These are phyloP conservation scores for Drechmeria coniospora DNA, from an alignment of 2,329 filamentous ascomycete genomes.

Conservation along the genomic window DNA sequence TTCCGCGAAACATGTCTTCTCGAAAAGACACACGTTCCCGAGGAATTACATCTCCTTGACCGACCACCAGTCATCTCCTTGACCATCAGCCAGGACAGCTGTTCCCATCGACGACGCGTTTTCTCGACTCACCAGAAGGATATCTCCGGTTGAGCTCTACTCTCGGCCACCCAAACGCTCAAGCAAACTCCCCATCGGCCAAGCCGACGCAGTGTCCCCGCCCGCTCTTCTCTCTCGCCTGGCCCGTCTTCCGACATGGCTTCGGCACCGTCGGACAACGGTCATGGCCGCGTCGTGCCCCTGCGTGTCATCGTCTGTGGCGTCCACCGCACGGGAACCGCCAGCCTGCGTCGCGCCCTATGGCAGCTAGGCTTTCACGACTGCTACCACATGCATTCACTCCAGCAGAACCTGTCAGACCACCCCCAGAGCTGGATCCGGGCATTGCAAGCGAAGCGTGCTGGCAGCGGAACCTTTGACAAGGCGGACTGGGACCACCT, in stretches of 20 bases:
- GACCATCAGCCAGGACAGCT: no score
- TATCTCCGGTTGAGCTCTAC: no score
- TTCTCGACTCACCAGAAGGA: no score
- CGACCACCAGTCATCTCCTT: no score
- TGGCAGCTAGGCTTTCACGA: slow-evolving; percentile 13
- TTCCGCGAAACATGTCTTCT: no score
- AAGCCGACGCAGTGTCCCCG: no score
- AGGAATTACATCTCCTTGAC: no score
- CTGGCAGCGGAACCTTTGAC: slow-evolving; percentile 11
- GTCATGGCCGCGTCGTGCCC: slow-evolving; percentile 10
- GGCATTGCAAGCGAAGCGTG: slow-evolving; percentile 16
- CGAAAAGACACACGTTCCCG: no score
- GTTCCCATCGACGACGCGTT: no score
- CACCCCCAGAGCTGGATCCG: slow-evolving; percentile 14
- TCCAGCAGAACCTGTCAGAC: slow-evolving; percentile 6
- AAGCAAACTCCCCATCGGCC: no score
- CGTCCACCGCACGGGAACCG: slow-evolving; percentile 20
- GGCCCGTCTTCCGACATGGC: not conserved
- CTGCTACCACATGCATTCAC: slow-evolving; percentile 13
- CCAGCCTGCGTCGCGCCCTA: slow-evolving; percentile 13
- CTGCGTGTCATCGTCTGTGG: slow-evolving; percentile 24
- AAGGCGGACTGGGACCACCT: slow-evolving; percentile 29
- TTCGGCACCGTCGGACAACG: not conserved
- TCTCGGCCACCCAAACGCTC: no score
- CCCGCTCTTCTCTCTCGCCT: no score